Evolutionary conservation across 148 eudicot genomes (phyloP), one percentile per base, ranked within the genome.

Genomic region (Cornus suecica): DNA sequence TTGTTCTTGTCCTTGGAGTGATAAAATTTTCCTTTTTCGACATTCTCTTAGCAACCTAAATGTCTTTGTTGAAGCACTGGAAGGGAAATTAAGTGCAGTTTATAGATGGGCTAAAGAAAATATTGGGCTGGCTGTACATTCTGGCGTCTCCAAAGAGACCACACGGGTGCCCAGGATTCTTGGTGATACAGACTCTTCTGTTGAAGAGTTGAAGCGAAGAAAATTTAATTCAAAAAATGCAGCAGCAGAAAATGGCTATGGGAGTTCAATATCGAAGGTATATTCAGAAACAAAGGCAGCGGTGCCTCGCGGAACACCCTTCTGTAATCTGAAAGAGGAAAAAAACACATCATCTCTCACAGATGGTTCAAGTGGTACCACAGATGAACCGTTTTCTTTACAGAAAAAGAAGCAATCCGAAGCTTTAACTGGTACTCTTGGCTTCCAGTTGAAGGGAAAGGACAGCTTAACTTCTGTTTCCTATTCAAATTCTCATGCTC

Each of bases 1-100:
- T 56, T 91, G 98, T 72, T 71, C 82, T 22, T 91, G 98, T 80
- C 72, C 89, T 60, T 90, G 94, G 97, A 80, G 79, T 66, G 68
- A 75, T 32, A 87, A 79, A 79, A 71, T 70, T 68, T 86, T 91
- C 68, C 78, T 83, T 42, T 82, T 81, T 70, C 91, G 94, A 22
- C 80, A 88, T 73, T 66, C 75, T 29, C 83, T 84, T 37, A 63
- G 48, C 8, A 93, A 90, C 41, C 82, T 94, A 25, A 78, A 90
- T 54, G 58, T 77, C 34, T 89, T 94, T 22, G 83, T 80, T 34
- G 88, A 87, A 67, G 97, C 94, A 52, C 69, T 87, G 31, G 92
- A 90, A 85, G 97, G 97, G 30, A 88, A 81, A 61, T 34, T 80
- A 65, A 68, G 65, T 66, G 81, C 91, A 45, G 71, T 85, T 41